These are phyloP conservation scores for Mortierella sp. DNA, from an alignment of 371 early-diverging fungal species.

Conservation along the genomic window DNA sequence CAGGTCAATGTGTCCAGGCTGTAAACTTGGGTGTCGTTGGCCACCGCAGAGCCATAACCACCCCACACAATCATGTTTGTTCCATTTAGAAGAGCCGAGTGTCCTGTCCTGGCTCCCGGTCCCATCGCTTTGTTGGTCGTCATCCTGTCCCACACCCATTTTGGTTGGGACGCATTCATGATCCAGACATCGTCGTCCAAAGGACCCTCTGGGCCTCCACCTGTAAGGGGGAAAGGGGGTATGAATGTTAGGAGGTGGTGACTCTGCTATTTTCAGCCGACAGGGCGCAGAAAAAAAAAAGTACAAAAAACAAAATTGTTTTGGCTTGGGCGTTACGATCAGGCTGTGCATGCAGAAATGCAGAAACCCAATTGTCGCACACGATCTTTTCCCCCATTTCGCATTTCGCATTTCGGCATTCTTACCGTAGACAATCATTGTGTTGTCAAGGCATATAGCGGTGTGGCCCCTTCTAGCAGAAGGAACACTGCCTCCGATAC, in stretches of 20 bases:
- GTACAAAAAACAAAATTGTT: too few species aligned
- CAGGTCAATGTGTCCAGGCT: conserved; percentile 37
- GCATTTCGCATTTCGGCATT: too few species aligned
- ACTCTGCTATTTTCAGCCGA: background rate
- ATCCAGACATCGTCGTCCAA: conserved; percentile 49
- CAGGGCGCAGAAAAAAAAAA: too few species aligned
- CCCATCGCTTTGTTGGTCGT: conserved; percentile 38
- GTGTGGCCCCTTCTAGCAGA: conserved; percentile 47
- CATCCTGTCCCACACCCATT: conserved; percentile 43
- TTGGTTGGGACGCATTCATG: conserved; percentile 24
- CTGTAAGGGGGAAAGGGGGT: conserved; percentile 12
- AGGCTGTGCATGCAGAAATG: too few species aligned
- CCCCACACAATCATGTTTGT: conserved; percentile 55
- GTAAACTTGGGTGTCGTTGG: conserved; percentile 34
- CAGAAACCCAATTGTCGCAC: too few species aligned
- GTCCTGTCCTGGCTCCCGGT: conserved; percentile 45
- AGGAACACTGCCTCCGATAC: conserved; percentile 29
- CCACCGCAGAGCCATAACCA: conserved; percentile 29
- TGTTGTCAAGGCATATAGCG: conserved; percentile 41
- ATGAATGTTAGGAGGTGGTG: too few species aligned
- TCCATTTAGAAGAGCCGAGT: conserved; percentile 45
- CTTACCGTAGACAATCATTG: conserved; percentile 53
- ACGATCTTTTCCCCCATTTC: too few species aligned
- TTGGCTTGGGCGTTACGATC: background rate
- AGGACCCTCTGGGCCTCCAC: conserved; percentile 39